Conservation (phyloP, 306 rosid species). For the Cicer arietinum region DNA sequence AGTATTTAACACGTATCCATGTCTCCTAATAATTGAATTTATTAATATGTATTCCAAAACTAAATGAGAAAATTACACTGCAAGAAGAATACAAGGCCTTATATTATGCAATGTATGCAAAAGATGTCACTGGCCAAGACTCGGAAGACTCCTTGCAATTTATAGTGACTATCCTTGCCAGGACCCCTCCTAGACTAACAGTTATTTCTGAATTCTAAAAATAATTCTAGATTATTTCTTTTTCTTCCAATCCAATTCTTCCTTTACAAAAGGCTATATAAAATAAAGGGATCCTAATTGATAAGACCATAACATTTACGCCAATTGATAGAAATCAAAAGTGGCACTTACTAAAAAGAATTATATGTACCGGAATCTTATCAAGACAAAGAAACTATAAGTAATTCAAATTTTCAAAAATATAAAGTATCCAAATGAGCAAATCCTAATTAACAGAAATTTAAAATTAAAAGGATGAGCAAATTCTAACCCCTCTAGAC, state of each 20-base stretch:
- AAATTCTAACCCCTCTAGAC: conserved; percentile 22
- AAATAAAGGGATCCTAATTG: neutral
- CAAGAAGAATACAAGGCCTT: conserved; percentile 36
- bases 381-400: neutral
- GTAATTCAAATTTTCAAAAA: neutral
- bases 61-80: conserved; percentile 16
- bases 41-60: conserved; percentile 10
- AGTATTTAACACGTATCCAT: neutral
- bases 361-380: neutral
- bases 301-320: neutral
- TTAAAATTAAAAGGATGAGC: neutral
- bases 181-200: neutral
- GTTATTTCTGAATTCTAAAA: neutral
- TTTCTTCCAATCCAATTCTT: neutral
- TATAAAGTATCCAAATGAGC: neutral
- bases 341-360: neutral
- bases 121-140: neutral
- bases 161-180: neutral
- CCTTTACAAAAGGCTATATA: neutral
- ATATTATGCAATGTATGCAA: conserved; percentile 33
- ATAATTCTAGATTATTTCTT: neutral
- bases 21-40: conserved; percentile 7
- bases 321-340: neutral
- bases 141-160: neutral
- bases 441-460: neutral